These are phyloP conservation scores for Tolypocladium pustulatum DNA, from an alignment of 2,329 filamentous ascomycete genomes.

Conservation along the genomic window DNA sequence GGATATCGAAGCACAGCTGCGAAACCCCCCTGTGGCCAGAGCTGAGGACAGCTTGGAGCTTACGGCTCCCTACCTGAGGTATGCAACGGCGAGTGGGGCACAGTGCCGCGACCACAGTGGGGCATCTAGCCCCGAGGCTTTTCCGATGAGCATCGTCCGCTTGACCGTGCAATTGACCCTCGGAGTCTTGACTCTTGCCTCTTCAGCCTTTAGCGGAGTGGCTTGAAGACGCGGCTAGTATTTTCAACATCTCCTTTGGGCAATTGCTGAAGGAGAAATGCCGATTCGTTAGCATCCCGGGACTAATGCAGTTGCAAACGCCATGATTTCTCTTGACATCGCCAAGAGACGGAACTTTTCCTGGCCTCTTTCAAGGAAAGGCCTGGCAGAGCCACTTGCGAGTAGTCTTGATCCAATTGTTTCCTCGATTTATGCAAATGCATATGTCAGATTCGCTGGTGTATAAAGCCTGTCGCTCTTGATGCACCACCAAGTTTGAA, in stretches of 20 bases:
- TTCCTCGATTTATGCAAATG: background rate
- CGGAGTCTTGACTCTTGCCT: background rate
- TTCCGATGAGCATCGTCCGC: background rate
- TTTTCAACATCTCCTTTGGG: background rate
- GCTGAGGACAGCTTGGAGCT: constrained; percentile 37
- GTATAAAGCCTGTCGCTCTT: background rate
- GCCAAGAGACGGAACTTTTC: background rate
- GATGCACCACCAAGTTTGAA: background rate
- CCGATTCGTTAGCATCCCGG: background rate
- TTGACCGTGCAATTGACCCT: background rate
- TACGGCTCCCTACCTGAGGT: constrained; percentile 9
- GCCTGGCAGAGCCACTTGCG: background rate
- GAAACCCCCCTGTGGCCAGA: background rate
- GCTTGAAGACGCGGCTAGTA: background rate
- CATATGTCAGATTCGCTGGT: background rate
- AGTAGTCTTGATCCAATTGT: background rate
- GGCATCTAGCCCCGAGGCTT: background rate
- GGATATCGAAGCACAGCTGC: constrained; percentile 13
- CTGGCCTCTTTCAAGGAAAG: background rate
- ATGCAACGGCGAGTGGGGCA: constrained; percentile 5
- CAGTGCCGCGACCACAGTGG: background rate
- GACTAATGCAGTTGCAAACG: background rate
- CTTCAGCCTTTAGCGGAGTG: background rate
- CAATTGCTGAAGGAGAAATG: background rate
- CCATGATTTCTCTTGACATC: background rate